Conservation (phyloP, 2,329 filamentous ascomycete species). For the Aspergillus sp. region DNA sequence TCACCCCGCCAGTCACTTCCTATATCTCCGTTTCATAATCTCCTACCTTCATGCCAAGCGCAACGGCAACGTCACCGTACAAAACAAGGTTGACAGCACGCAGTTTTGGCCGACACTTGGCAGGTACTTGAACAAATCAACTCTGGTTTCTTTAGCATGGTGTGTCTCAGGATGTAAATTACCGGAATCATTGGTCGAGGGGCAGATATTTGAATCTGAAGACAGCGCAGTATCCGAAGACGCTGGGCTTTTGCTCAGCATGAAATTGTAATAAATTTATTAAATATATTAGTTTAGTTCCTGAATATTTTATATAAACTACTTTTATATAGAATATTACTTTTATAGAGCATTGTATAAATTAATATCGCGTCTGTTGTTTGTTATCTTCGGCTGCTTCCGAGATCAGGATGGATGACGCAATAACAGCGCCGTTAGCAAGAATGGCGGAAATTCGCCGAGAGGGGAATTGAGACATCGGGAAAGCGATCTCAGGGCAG, state of each 20-base stretch:
- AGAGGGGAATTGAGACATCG: background rate
- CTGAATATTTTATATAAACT: too few relatives aligned
- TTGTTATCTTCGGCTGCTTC: background rate
- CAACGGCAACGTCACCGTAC: background rate
- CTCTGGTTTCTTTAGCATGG: background rate
- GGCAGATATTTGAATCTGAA: background rate
- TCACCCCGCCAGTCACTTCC: constrained; percentile 18
- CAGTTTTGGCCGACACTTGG: background rate
- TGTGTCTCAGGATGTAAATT: background rate
- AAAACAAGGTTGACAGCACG: background rate
- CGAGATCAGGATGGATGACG: background rate
- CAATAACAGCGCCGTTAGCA: background rate
- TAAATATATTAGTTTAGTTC: too few relatives aligned
- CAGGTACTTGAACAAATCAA: background rate
- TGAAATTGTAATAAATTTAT: too few relatives aligned
- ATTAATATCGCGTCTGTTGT: too few relatives aligned
- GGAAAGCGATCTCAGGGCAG: background rate
- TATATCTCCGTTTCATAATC: constrained; percentile 24
- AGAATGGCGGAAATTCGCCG: background rate
- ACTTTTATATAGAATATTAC: too few relatives aligned
- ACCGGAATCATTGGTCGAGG: background rate
- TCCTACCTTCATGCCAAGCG: constrained; percentile 12
- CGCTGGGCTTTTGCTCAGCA: too few relatives aligned
- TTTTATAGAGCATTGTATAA: too few relatives aligned
- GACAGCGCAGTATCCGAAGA: too few relatives aligned